Base-by-base conservation (phyloP, 202 grass and related monocot species). In the Hordeum pubiflorum region DNA sequence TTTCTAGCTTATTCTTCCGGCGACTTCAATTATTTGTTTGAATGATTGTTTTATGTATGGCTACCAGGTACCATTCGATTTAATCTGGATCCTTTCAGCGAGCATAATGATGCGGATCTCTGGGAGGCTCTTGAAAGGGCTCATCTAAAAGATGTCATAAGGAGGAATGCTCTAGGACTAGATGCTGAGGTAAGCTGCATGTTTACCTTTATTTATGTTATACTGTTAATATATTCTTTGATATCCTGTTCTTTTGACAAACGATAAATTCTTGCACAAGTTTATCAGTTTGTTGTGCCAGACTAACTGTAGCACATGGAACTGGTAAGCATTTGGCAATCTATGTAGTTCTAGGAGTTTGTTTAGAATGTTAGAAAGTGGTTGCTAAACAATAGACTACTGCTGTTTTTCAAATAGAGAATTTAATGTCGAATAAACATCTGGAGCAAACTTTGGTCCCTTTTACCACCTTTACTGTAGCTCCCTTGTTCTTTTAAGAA, bases 121-220 rank as follows among this genome's bases (percentile, higher is more conserved):
- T 99, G 96, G 96, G 96, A 99, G 56, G 93, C 96, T 56, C 83
- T 99, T 7, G 96, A 99, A 84, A 96, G 92, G 86, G 96, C 96
- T 75, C 92, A 99, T 93, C 70, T 99, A 59, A 99, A 99, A 86
- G 96, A 99, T 85, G 92, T 82, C 72, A 99, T 99, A 18, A 77
- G 92, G 39, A 91, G 96, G 80, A 99, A 96, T 87, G 41, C 90
- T 75, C 54, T 96, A 79, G 96, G 96, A 36, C 89, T 99, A 63
- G 92, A 99, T 85, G 87, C 90, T 44, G 90, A 96, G 90, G 96
- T 99, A 89, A 52, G 56, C 59, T 77, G 81, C 81, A 67, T 82
- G 41, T 40, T 82, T 63, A 12, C 46, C 43, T 76, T 84, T 79
- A 72, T 24, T 84, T 57, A 37, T 81, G 10, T 75, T n/a, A 43